phyloP scores from a whole-genome alignment of 495 filamentous ascomycete species.

The Thermothielavioides terrestris region DNA sequence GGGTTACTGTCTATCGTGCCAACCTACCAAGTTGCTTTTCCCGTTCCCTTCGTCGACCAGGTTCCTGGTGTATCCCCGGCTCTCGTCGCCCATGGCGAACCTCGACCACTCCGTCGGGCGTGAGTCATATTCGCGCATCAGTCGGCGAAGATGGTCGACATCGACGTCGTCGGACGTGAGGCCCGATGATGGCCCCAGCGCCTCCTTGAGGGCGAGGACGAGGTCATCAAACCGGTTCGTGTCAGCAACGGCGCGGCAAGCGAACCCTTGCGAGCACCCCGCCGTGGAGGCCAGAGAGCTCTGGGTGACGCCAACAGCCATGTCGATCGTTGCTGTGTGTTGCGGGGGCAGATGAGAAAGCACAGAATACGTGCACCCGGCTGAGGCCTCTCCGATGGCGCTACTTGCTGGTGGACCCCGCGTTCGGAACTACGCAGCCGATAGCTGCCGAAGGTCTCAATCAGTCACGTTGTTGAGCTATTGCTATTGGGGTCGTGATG shows the following conservation, averaged over 20 bases:
- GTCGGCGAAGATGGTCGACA: slow-evolving; percentile 51
- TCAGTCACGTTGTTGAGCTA: background rate
- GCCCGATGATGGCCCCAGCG: slow-evolving; percentile 69
- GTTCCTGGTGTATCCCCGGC: slow-evolving; percentile 72
- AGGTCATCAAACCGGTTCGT: slow-evolving; percentile 58
- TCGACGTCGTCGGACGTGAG: slow-evolving; percentile 73
- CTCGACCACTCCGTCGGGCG: slow-evolving; percentile 57
- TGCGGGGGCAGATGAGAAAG: too few relatives aligned
- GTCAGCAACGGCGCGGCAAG: slow-evolving; percentile 1
- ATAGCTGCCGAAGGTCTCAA: slow-evolving; percentile 3
- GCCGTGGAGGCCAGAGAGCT: slow-evolving; percentile 4
- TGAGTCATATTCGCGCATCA: slow-evolving; percentile 67
- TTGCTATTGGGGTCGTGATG: background rate
- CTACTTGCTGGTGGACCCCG: background rate
- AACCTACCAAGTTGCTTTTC: slow-evolving; percentile 73
- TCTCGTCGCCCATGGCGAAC: slow-evolving; percentile 60
- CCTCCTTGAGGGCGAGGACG: slow-evolving; percentile 59
- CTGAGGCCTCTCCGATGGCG: background rate
- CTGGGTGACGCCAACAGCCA: slow-evolving; percentile 21
- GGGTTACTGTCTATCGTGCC: background rate
- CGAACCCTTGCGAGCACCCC: slow-evolving; percentile 3
- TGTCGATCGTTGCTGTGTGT: slow-evolving; percentile 9
- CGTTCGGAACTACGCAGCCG: background rate
- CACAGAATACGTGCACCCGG: too few relatives aligned
- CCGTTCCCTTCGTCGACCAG: slow-evolving; percentile 86